Percentiles rank a stretch among this genome's conserved stretches.
These are phyloP conservation scores for Apiotrichum porosum DNA, from an alignment of 1,284 basidiomycete species.

Conservation along the genomic window DNA sequence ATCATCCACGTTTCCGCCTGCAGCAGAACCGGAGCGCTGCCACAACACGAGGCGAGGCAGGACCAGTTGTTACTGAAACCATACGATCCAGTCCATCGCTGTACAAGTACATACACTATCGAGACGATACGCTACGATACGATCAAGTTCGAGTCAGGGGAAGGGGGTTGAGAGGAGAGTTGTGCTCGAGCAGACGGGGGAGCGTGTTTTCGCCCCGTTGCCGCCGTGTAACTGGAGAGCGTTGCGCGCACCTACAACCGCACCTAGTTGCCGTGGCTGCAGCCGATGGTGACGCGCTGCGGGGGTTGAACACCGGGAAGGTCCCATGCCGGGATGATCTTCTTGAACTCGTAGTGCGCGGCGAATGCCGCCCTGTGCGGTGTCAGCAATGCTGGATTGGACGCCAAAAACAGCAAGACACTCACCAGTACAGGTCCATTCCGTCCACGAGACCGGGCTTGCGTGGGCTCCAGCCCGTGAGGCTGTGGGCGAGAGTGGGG, in stretches of 20 bases:
- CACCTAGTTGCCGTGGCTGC: background rate
- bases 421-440: conserved; percentile 50
- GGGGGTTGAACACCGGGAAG: conserved; percentile 14
- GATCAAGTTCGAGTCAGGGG: too few relatives aligned
- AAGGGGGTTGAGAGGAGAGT: too few relatives aligned
- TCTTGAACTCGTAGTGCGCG: conserved; percentile 19
- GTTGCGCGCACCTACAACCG: background rate
- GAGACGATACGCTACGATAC: too few relatives aligned
- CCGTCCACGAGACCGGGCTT: conserved; percentile 54
- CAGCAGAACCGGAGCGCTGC: too few relatives aligned
- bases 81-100: background rate
- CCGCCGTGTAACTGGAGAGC: background rate
- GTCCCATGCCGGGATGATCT: conserved; percentile 19
- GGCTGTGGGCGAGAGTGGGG: conserved; percentile 52
- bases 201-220: too few relatives aligned
- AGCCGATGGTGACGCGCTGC: background rate
- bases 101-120: conserved; percentile 3
- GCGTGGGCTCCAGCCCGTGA: conserved; percentile 54
- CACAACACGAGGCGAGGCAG: too few relatives aligned
- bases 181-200: too few relatives aligned
- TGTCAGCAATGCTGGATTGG: too few relatives aligned
- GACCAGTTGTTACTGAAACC: too few relatives aligned
- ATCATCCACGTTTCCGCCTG: too few relatives aligned
- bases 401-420: too few relatives aligned
- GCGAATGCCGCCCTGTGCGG: conserved; percentile 5